These are phyloP conservation scores for Cinchona pubescens DNA, from an alignment of 257 asterid species.

Conservation along the genomic window DNA sequence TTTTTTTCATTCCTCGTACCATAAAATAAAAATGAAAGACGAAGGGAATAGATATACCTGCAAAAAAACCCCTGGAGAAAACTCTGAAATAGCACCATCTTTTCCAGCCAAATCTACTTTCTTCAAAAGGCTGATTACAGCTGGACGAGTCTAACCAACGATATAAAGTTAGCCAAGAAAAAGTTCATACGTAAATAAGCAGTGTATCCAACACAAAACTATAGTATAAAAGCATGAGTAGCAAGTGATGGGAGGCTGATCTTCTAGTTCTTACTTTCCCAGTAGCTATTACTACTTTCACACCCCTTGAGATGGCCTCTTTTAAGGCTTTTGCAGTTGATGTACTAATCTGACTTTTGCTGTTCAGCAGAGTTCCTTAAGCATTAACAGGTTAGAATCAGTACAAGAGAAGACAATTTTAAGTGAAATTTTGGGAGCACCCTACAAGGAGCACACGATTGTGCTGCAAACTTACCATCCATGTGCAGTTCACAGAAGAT, in stretches of 20 bases:
- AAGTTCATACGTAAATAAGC: conserved; percentile 17
- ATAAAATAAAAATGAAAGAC: neutral
- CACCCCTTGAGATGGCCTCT: conserved; percentile 91
- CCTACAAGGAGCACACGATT: neutral
- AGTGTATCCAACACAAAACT: conserved; percentile 17
- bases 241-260: conserved; percentile 4
- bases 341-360: conserved; percentile 75
- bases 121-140: conserved; percentile 62
- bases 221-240: neutral
- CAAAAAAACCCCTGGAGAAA: conserved; percentile 85
- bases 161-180: conserved; percentile 22
- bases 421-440: neutral
- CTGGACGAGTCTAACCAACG: conserved; percentile 75
- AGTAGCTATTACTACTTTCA: conserved; percentile 90
- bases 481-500: conserved; percentile 97
- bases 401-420: neutral
- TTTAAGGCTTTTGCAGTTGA: conserved; percentile 76
- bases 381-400: conserved; percentile 3
- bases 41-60: conserved; percentile 48
- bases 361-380: conserved; percentile 91
- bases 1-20: neutral
- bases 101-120: conserved; percentile 74
- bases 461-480: conserved; percentile 72
- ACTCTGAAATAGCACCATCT: conserved; percentile 74
- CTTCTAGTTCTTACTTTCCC: conserved; percentile 69